Evolutionary conservation across 148 eudicot genomes (phyloP).

Genomic region (Spergularia bocconei): DNA sequence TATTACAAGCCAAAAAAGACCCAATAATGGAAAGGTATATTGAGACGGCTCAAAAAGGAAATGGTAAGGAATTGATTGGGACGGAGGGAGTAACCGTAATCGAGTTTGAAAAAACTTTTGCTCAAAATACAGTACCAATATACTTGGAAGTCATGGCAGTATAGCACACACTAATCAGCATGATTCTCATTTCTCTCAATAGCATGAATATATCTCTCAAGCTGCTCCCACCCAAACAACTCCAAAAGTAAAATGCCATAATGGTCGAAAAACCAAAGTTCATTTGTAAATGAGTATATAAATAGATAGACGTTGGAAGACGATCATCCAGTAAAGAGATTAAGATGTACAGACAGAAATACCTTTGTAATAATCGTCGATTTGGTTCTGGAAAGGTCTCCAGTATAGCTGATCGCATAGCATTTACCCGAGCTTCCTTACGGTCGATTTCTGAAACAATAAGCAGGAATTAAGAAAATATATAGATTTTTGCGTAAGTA

Average conservation of each 20-base stretch:
- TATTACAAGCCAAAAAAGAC: too few species aligned
- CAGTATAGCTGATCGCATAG: constrained; percentile 78
- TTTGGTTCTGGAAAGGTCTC: constrained; percentile 98
- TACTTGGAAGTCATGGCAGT: too few species aligned
- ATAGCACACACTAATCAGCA: too few species aligned
- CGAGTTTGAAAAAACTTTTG: not conserved
- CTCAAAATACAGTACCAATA: not conserved
- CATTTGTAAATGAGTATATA: too few species aligned
- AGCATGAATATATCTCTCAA: not conserved
- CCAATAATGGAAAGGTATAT: too few species aligned
- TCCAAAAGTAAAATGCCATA: not conserved
- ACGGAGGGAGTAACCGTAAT: too few species aligned
- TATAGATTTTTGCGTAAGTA: not conserved
- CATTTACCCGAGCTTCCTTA: constrained; percentile 80
- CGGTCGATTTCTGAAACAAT: constrained; percentile 59
- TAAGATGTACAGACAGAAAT: constrained; percentile 13
- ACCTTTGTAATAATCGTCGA: constrained; percentile 94
- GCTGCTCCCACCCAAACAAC: not conserved
- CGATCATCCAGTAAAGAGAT: not conserved
- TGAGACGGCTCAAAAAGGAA: too few species aligned
- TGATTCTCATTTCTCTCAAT: not conserved
- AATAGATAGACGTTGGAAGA: not conserved
- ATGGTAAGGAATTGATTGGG: too few species aligned
- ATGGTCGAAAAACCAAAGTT: too few species aligned
- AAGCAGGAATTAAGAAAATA: constrained; percentile 19